Percentiles rank a stretch among this genome's conserved stretches.
phyloP scores from a whole-genome alignment of 2,329 filamentous ascomycete genomes.

The Ophiostoma piceae region DNA sequence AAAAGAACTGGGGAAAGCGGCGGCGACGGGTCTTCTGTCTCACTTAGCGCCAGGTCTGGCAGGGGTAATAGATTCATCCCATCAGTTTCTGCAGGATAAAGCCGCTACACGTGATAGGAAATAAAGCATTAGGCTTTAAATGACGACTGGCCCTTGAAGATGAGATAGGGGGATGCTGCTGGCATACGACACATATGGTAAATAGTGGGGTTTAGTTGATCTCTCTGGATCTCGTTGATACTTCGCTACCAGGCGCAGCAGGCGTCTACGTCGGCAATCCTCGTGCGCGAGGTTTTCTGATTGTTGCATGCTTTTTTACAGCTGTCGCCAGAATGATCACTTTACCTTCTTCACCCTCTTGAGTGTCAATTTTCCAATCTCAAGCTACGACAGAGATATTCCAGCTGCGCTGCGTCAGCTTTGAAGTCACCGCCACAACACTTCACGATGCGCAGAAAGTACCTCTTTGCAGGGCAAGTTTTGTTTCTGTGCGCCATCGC shows the following conservation, averaged over 20 bases:
- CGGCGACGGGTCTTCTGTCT: slow-evolving; percentile 7
- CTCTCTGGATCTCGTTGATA: too few relatives aligned
- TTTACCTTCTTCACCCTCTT: neutral
- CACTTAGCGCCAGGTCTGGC: neutral
- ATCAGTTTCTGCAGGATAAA: neutral
- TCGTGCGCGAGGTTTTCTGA: neutral
- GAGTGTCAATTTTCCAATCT: neutral
- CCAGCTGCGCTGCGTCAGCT: neutral
- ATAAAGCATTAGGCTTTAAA: neutral
- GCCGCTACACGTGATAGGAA: neutral
- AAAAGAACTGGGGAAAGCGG: slow-evolving; percentile 1
- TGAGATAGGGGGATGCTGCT: neutral
- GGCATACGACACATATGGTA: neutral
- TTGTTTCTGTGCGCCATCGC: neutral
- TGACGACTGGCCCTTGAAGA: neutral
- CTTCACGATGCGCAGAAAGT: slow-evolving; percentile 3
- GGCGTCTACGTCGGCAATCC: neutral
- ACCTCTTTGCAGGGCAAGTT: neutral
- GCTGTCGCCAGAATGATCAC: neutral
- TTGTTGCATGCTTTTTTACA: neutral
- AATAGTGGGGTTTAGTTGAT: too few relatives aligned
- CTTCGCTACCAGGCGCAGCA: neutral
- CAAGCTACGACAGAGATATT: neutral
- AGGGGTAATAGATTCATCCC: neutral
- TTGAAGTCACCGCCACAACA: neutral